Evolutionary conservation across 1,284 basidiomycete genomes (phyloP).

Genomic region (Melampsora larici-populina): DNA sequence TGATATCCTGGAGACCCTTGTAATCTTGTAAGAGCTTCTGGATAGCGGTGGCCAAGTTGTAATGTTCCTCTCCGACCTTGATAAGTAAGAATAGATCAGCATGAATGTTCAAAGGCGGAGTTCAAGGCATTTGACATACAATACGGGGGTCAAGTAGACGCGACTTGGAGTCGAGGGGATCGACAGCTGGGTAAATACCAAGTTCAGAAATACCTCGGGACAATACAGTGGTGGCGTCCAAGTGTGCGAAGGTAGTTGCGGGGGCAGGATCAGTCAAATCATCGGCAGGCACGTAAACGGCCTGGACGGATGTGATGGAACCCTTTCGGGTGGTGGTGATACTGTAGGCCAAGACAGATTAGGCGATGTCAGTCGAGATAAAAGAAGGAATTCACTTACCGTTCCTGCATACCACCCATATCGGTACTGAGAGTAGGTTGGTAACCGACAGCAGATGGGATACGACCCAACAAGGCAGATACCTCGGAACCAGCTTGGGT

Average conservation of each 20-base stretch:
- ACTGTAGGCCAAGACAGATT: slow-evolving; percentile 60
- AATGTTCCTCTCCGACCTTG: slow-evolving; percentile 76
- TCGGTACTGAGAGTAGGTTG: slow-evolving; percentile 98
- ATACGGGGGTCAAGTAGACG: slow-evolving; percentile 99
- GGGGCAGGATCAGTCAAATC: slow-evolving; percentile 99
- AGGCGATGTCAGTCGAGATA: slow-evolving; percentile 47
- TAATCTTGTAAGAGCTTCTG: slow-evolving; percentile 99
- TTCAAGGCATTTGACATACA: slow-evolving; percentile 52
- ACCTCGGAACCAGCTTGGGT: slow-evolving; percentile 99
- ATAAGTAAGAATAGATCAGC: neutral
- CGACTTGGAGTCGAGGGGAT: slow-evolving; percentile 98
- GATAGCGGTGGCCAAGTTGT: slow-evolving; percentile 87
- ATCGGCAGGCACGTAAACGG: slow-evolving; percentile 98
- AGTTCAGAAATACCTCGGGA: slow-evolving; percentile 99
- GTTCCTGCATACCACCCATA: slow-evolving; percentile 97
- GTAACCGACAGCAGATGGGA: slow-evolving; percentile 99
- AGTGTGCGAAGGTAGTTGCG: slow-evolving; percentile 98
- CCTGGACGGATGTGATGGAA: slow-evolving; percentile 98
- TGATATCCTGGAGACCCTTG: slow-evolving; percentile 89
- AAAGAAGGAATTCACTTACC: slow-evolving; percentile 54
- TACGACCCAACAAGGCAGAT: slow-evolving; percentile 98
- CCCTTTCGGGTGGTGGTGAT: slow-evolving; percentile 99
- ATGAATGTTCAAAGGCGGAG: neutral
- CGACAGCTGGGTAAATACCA: slow-evolving; percentile 99
- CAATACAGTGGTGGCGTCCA: slow-evolving; percentile 98